Evolutionary conservation across 768 basidiomycete species (phyloP).

Genomic region (Cyclocybe cylindracea): DNA sequence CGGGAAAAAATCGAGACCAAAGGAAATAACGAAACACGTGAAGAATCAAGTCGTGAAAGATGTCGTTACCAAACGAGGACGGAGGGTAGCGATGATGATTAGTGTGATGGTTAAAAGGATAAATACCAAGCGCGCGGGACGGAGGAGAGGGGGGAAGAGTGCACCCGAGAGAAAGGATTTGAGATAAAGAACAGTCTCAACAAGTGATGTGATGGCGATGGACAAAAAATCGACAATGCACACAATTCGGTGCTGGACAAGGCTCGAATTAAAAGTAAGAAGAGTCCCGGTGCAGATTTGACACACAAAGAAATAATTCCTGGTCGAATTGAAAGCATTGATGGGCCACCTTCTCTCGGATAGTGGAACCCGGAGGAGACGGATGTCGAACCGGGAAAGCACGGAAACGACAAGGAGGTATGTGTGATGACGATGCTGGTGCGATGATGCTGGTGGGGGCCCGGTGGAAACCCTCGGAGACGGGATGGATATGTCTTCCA

Average conservation of each 20-base stretch:
- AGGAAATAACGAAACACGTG: constrained; percentile 28
- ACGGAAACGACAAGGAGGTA: constrained; percentile 18
- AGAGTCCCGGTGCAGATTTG: constrained; percentile 19
- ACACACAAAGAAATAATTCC: constrained; percentile 12
- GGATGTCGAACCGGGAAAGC: constrained; percentile 21
- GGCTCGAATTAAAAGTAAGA: constrained; percentile 17
- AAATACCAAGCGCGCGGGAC: constrained; percentile 28
- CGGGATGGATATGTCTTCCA: constrained; percentile 69
- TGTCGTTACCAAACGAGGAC: constrained; percentile 16
- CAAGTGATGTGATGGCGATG: constrained; percentile 2
- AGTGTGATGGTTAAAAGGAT: constrained; percentile 32
- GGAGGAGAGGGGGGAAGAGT: not conserved
- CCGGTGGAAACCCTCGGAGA: constrained; percentile 40
- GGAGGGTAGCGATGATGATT: constrained; percentile 25
- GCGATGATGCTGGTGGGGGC: constrained; percentile 1
- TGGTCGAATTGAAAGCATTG: constrained; percentile 3
- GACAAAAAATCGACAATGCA: constrained; percentile 15
- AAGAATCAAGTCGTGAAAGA: constrained; percentile 14
- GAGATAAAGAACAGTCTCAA: constrained; percentile 19
- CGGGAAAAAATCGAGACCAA: constrained; percentile 37
- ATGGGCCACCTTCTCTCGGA: constrained; percentile 6
- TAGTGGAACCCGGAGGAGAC: constrained; percentile 4
- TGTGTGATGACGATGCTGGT: constrained; percentile 7
- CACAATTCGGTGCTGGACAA: constrained; percentile 15
- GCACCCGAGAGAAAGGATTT: constrained; percentile 5